These are phyloP conservation scores for Scutellaria minor DNA, from an alignment of 257 asterid genomes.

Conservation along the genomic window DNA sequence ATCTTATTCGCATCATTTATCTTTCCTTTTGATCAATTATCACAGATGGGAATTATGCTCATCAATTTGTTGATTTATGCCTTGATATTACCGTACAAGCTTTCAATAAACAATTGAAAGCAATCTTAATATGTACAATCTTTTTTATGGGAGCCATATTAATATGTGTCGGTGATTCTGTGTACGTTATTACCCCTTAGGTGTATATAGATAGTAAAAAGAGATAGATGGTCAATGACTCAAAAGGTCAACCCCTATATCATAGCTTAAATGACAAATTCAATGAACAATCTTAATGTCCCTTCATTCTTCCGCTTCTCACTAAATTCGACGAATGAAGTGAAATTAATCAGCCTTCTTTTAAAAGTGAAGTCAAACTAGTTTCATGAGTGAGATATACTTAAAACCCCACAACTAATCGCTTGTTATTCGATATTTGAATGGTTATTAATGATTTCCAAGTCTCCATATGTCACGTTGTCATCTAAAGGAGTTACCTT, in stretches of 20 bases:
- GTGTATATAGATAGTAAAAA: not conserved
- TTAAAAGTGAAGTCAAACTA: conserved; percentile 11
- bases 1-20: not conserved
- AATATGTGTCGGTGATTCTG: no score
- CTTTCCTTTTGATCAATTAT: not conserved
- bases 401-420: not conserved
- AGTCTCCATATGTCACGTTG: no score
- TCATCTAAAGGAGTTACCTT: no score
- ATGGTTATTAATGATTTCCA: not conserved
- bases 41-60: not conserved
- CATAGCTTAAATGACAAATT: conserved; percentile 17
- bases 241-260: conserved; percentile 38
- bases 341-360: not conserved
- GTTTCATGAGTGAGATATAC: not conserved
- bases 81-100: no score
- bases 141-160: no score
- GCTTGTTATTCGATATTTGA: not conserved
- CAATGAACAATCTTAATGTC: conserved; percentile 21
- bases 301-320: conserved; percentile 16
- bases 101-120: no score
- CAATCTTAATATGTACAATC: no score
- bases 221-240: not conserved
- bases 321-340: not conserved
- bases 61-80: not conserved
- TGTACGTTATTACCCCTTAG: no score